Base-by-base conservation (phyloP, 192 early-diverging fungal species). In the Coemansia sp. region DNA sequence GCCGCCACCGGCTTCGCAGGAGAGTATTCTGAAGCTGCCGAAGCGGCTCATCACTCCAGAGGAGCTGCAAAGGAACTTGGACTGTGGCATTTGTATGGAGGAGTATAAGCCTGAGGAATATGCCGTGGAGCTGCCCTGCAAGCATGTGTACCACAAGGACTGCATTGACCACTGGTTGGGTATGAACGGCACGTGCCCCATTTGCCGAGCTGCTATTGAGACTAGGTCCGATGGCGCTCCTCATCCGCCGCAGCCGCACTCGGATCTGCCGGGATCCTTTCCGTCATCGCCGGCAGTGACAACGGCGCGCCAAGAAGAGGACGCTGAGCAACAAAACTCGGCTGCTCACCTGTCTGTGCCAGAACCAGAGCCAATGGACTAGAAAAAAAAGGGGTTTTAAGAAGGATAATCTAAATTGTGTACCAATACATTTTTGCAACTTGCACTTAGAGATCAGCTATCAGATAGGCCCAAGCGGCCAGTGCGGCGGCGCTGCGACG, bases 91-190 rank as follows among this genome's bases (percentile, higher is more conserved):
- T 7, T 98, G 95, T 69, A 93, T 94, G 75, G 96, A 97, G 47
- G 91, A 95, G 48, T 96, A 91, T 75, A 70, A 77, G 8, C 61
- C 73, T 56, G 85, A 83, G 9, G 92, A 95, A 58, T 81, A 82
- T 18, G 87, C 85, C 14, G 68, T 90, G 18, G 74, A 82, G 67
- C 68, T 97, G 47, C 90, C 92, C 8, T 98, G 96, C 82, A 85
- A 86, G 45, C 96, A 98, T 66, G 64, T 91, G 61, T 97, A 95
- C 66, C 96, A 98, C 69, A 85, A 87, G 6, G 83, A 86, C 6
- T 98, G 96, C 70, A 92, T 96, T 56, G 89, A 91, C 48, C 88
- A 89, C 37, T 98, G 96, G 96, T 83, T 98, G 45, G 91, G 91
- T 67, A 84, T 96, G 58, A 97, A 96, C 64, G 95, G 93, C 6